phyloP scores from a whole-genome alignment of 352 stramenopile species.

The Globisporangium splendens region DNA sequence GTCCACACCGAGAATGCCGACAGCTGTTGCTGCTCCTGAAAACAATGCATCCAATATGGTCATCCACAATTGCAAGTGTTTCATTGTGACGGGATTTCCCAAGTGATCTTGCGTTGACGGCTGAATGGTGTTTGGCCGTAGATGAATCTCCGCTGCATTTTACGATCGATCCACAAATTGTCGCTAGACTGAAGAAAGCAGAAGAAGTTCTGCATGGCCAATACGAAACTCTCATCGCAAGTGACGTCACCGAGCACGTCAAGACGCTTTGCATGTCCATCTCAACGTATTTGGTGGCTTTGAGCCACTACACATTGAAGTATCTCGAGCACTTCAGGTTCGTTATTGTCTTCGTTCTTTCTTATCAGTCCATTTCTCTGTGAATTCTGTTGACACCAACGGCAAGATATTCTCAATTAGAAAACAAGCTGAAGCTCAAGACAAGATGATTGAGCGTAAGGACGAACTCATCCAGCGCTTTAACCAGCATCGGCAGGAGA shows the following conservation, averaged over 20 bases:
- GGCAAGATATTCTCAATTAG: constrained; percentile 13
- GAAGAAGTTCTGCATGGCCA: constrained; percentile 14
- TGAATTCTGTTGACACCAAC: not conserved
- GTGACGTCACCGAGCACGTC: constrained; percentile 18
- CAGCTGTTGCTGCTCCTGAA: not conserved
- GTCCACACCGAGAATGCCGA: constrained; percentile 2
- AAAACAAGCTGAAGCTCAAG: constrained; percentile 32
- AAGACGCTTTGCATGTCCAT: constrained; percentile 23
- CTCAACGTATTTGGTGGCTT: constrained; percentile 20
- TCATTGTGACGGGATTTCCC: not conserved
- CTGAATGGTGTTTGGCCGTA: not conserved
- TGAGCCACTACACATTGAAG: constrained; percentile 21
- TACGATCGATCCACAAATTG: constrained; percentile 3
- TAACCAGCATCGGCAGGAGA: constrained; percentile 56
- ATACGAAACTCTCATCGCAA: constrained; percentile 11
- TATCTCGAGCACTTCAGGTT: constrained; percentile 24
- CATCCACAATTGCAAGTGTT: constrained; percentile 6
- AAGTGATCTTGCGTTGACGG: not conserved
- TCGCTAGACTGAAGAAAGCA: not conserved
- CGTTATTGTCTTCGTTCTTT: constrained; percentile 6
- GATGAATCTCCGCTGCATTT: constrained; percentile 5
- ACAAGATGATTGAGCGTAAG: constrained; percentile 59
- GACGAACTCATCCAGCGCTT: constrained; percentile 55
- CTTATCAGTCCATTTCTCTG: constrained; percentile 1
- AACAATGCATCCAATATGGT: constrained; percentile 4